Base-by-base conservation (phyloP, 2,329 filamentous ascomycete genomes). In the Aspergillus oerlinghausenensis region DNA sequence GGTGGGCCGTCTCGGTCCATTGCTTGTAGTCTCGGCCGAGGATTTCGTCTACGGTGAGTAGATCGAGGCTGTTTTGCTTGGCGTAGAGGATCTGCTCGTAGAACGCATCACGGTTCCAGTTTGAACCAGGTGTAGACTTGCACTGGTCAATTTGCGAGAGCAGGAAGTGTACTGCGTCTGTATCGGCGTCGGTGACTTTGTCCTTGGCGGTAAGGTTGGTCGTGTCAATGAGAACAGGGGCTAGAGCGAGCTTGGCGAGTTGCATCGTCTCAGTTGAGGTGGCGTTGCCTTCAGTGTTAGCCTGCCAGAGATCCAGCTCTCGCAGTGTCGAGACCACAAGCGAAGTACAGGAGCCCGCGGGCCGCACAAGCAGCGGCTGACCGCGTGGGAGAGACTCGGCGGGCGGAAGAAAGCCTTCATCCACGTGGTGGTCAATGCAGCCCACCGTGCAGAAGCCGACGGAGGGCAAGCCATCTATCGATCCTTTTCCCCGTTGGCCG, bases 21-120 rank as follows among this genome's bases (percentile, higher is more conserved):
- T 82, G 75, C 69, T 88, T 88, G 66, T 86, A 88, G 67, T 88
- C 84, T 58, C 85, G 83, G 42, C 79, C 77, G 55, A 87, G 69
- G 21, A 85, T 80, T 63, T 86, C 84, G 2, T 77, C 69, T 58
- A 85, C 65, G 10, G 73, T 77, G 25, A 88, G 68, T 2, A 76
- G 69, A 43, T 79, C 78, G 40, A 87, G 67, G 47, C 75, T 81
- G 56, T 84, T 76, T 49, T 77, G 74, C 68, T 86, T 87, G 2
- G 84, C 81, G 21, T 74, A 63, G 26, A 79, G 73, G 35, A 87
- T 77, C 53, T 79, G 69, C 1, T 75, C 58, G 67, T 80, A 86
- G 66, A 85, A 84, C 6, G 60, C 62, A 10, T 75, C 69, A 26
- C 80, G 72, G 54, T 81, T 72, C 70, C 79, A 85, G 21, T 61